Base-by-base conservation (phyloP, 2,329 filamentous ascomycete genomes). In the Tolypocladium paradoxum region DNA sequence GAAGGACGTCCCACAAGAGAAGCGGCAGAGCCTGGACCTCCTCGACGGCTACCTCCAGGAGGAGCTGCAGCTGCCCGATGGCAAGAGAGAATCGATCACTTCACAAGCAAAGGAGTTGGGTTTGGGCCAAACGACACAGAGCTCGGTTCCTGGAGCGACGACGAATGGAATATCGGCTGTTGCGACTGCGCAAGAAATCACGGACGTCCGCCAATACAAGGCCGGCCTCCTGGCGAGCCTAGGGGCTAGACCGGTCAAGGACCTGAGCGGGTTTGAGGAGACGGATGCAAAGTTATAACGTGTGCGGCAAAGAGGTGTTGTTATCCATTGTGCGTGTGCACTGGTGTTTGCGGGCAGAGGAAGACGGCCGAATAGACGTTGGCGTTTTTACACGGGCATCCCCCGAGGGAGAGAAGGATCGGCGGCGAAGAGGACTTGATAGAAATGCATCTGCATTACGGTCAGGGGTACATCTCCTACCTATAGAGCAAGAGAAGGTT, bases 211-310 rank as follows among this genome's bases (percentile, higher is more conserved):
- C 56, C 78, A 81, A 33, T 96, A 86, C 78, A 95, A 93, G 76
- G 83, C 88, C 0, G 76, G 81, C 16, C 75, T 96, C 61, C 74
- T 80, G 55, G 79, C 89, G 31, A 93, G 84, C 57, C 76, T 79
- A 24, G 92, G 88, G 1, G 82, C 90, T 2, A 77, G 77, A 56
- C 81, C 91, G 0, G 81, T 88, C 33, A 84, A 80, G 64, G 86
- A 93, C 59, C 69, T 97, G 53, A 85, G 78, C 56, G 87, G 90
- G 63, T 97, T 92, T 68, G 88, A 96, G 66, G 92, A 96, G 55
- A 75, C 85, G 55, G 89, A 88, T 57, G 73, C 88, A 16, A 96
- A 96, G 73, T 76, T 96, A 54, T 92, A 54, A 57, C 20, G 35
- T 27, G 29, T 33, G 11, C 31, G 35, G 48, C 16, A 35, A 22